These are phyloP conservation scores for Oryza officinalis DNA, from an alignment of 176 grass and related monocot genomes.

Conservation along the genomic window DNA sequence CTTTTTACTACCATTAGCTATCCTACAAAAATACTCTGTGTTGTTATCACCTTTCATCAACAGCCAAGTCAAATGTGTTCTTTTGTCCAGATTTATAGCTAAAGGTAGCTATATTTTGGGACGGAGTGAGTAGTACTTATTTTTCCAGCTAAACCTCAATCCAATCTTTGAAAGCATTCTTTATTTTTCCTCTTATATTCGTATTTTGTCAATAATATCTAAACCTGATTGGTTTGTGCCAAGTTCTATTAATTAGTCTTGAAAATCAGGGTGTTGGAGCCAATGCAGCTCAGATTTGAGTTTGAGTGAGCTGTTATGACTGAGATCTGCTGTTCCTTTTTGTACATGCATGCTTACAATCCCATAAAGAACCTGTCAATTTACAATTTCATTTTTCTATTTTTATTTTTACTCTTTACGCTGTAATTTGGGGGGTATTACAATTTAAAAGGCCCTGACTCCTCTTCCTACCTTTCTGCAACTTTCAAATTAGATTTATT, in stretches of 20 bases:
- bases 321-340: background rate
- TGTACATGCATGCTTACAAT: background rate
- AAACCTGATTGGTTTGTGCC: background rate
- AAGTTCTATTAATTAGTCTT: too few relatives aligned
- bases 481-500: background rate
- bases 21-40: background rate
- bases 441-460: too few relatives aligned
- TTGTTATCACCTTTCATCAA: background rate
- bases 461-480: too few relatives aligned
- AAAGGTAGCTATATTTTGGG: too few relatives aligned
- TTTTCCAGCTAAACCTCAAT: background rate
- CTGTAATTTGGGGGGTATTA: too few relatives aligned
- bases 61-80: too few relatives aligned
- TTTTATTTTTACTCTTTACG: too few relatives aligned
- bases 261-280: background rate
- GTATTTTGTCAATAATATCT: conserved; percentile 1
- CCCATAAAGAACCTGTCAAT: background rate
- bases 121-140: background rate
- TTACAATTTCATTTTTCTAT: too few relatives aligned
- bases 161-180: background rate
- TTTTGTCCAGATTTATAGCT: background rate
- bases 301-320: background rate
- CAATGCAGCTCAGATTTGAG: background rate
- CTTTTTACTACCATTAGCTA: background rate
- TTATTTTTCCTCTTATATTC: background rate